These are phyloP conservation scores for Rhizophagus prolifer DNA, from an alignment of 192 early-diverging fungal genomes.

Conservation along the genomic window DNA sequence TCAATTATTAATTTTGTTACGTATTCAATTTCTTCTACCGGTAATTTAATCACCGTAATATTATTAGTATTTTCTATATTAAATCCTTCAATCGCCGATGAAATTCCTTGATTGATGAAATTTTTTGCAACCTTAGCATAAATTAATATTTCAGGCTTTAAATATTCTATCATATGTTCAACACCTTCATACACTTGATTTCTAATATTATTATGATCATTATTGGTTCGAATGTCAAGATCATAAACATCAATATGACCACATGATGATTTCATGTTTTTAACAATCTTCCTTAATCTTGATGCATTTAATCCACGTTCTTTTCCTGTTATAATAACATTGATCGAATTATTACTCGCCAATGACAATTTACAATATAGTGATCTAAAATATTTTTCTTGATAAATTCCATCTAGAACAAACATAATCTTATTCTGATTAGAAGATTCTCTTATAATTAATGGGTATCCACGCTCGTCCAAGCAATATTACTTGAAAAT, in stretches of 20 bases:
- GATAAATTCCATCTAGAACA: background rate
- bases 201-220: background rate
- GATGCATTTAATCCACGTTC: background rate
- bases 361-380: slow-evolving; percentile 3
- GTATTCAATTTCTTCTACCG: slow-evolving; percentile 46
- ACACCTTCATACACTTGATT: background rate
- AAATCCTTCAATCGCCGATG: background rate
- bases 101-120: background rate
- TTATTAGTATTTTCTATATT: too few species aligned
- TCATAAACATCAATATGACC: background rate
- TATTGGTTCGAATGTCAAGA: background rate
- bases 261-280: background rate
- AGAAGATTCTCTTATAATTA: background rate
- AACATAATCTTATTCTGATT: background rate
- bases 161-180: background rate
- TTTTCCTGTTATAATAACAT: background rate
- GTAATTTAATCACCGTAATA: slow-evolving; percentile 41
- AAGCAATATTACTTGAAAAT: background rate
- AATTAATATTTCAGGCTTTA: background rate
- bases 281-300: background rate
- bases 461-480: slow-evolving; percentile 5
- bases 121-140: background rate
- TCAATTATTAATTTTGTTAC: slow-evolving; percentile 48
- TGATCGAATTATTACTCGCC: background rate
- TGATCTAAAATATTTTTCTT: background rate